Percentiles rank a stretch among this genome's conserved stretches.
These are phyloP conservation scores for Pichia sp. DNA, from an alignment of 1,139 yeast species.

Conservation along the genomic window DNA sequence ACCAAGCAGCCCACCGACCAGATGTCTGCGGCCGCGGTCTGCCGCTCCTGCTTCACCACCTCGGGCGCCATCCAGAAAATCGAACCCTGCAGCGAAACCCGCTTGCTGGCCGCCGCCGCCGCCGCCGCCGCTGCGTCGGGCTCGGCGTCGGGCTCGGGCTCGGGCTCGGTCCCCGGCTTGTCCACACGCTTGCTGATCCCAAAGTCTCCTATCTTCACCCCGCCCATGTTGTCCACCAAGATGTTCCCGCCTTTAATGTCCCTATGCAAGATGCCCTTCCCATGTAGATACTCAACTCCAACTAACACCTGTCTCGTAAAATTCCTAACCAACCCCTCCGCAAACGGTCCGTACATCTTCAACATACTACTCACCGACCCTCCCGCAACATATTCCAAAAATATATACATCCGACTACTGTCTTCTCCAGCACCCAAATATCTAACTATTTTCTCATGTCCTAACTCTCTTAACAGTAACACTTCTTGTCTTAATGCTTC, in stretches of 20 bases:
- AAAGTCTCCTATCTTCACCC: slow-evolving; percentile 88
- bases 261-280: slow-evolving; percentile 77
- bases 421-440: slow-evolving; percentile 82
- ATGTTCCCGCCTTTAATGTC: slow-evolving; percentile 94
- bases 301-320: slow-evolving; percentile 78
- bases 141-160: slow-evolving; percentile 1
- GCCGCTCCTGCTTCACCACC: slow-evolving; percentile 85
- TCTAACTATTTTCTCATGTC: slow-evolving; percentile 89
- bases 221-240: slow-evolving; percentile 81
- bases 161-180: neutral
- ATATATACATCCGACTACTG: slow-evolving; percentile 66
- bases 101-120: slow-evolving; percentile 38
- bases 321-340: slow-evolving; percentile 78
- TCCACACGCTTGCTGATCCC: slow-evolving; percentile 79
- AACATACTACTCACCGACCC: slow-evolving; percentile 90
- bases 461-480: slow-evolving; percentile 65
- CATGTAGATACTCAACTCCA: slow-evolving; percentile 76
- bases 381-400: slow-evolving; percentile 93
- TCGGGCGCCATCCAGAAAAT: slow-evolving; percentile 99
- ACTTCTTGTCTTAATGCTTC: slow-evolving; percentile 86
- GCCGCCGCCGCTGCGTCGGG: neutral
- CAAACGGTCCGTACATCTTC: slow-evolving; percentile 83
- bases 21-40: slow-evolving; percentile 85
- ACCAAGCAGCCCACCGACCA: slow-evolving; percentile 94
- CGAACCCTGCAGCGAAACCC: slow-evolving; percentile 88